Evolutionary conservation across 2,329 filamentous ascomycete species (phyloP).

Genomic region (Rasamsonia emersonii): DNA sequence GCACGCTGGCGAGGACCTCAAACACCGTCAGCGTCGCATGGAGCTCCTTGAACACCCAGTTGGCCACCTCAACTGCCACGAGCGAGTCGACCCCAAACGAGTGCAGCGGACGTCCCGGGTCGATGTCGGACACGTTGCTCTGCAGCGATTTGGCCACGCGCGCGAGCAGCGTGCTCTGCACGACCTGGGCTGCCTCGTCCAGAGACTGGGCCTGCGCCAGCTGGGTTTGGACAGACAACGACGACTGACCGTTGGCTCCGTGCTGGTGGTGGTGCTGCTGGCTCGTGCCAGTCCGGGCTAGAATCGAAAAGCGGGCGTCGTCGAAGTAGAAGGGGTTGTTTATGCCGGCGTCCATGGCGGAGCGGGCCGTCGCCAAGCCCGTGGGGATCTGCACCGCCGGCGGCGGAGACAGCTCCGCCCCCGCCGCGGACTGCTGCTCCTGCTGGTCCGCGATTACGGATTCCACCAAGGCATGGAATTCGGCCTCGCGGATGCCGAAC

Average conservation of each 20-base stretch:
- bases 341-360: background rate
- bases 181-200: conserved; percentile 1
- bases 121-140: conserved; percentile 1
- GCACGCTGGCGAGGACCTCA: too few relatives aligned
- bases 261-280: too few relatives aligned
- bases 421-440: background rate
- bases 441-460: background rate
- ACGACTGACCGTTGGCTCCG: too few relatives aligned
- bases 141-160: conserved; percentile 2
- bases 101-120: background rate
- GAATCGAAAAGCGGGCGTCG: conserved; percentile 3
- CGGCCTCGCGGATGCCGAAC: conserved; percentile 3
- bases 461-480: conserved; percentile 3
- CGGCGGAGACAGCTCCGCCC: background rate
- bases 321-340: conserved; percentile 3
- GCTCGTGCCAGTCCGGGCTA: background rate
- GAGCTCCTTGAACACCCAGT: conserved; percentile 10
- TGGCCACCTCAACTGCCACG: conserved; percentile 14
- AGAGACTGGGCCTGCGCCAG: background rate
- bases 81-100: conserved; percentile 10
- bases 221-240: conserved; percentile 1
- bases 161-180: background rate
- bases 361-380: conserved; percentile 1
- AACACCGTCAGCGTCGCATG: conserved; percentile 7
- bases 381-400: background rate